Conservation (phyloP, 371 early-diverging fungal species). For the Ordospora colligata region DNA sequence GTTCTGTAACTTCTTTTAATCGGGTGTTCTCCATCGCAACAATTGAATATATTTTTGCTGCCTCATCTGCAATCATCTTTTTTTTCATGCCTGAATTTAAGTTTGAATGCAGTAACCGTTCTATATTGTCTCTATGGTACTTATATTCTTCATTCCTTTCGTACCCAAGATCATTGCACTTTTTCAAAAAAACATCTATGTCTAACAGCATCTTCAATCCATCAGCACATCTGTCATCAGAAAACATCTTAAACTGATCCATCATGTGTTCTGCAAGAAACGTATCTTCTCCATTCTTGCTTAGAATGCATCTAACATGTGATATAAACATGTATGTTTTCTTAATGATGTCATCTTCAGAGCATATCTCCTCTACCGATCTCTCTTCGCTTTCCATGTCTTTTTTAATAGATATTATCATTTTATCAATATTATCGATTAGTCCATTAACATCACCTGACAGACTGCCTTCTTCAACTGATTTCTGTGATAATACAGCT, state of each 20-base stretch:
- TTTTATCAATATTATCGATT: constrained; percentile 42
- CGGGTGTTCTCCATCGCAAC: not conserved
- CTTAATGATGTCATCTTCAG: not conserved
- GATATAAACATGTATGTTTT: constrained; percentile 21
- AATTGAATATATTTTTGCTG: not conserved
- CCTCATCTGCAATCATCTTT: not conserved
- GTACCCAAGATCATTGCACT: constrained; percentile 7
- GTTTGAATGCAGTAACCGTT: not conserved
- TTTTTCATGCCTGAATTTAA: not conserved
- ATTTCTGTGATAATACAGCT: constrained; percentile 50
- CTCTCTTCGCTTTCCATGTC: constrained; percentile 17
- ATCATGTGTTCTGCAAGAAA: constrained; percentile 24
- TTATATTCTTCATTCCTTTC: constrained; percentile 7
- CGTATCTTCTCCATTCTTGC: constrained; percentile 6
- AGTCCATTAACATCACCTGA: constrained; percentile 34
- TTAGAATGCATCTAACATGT: not conserved
- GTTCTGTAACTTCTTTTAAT: not conserved
- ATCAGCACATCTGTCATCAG: not conserved
- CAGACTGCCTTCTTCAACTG: not conserved
- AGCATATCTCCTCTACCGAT: not conserved
- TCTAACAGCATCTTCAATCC: not conserved
- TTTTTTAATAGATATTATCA: constrained; percentile 27
- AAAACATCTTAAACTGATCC: not conserved
- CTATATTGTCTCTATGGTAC: constrained; percentile 19
- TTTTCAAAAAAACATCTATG: constrained; percentile 8